Percentiles rank a stretch among this genome's conserved stretches.
Evolutionary conservation across 805 yeast species (phyloP).

Genomic region (Zygoascus bituminiphila): DNA sequence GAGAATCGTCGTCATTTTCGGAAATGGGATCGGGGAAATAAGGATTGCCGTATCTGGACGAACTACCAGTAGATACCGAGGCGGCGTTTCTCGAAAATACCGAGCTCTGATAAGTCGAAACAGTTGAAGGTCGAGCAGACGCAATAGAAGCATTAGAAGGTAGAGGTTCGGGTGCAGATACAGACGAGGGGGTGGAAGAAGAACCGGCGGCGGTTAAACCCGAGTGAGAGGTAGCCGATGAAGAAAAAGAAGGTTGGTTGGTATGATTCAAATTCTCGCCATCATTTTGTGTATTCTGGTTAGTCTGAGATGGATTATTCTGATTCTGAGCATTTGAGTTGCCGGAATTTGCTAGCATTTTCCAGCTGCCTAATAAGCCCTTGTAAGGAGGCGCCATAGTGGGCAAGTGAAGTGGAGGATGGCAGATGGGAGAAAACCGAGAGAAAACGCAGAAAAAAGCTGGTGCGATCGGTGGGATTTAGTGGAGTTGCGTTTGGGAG

Average conservation of each 20-base stretch:
- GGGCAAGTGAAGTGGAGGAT: no score
- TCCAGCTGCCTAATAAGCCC: constrained; percentile 6
- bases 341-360: no score
- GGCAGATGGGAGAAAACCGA: no score
- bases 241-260: neutral
- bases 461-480: no score
- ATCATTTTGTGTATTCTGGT: neutral
- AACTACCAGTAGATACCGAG: constrained; percentile 8
- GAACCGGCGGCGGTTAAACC: no score
- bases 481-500: no score
- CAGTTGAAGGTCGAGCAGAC: constrained; percentile 11
- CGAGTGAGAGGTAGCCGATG: no score
- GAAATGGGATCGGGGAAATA: constrained; percentile 1
- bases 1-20: constrained; percentile 7
- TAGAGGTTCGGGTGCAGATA: neutral
- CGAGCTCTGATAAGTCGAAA: constrained; percentile 12
- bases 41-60: constrained; percentile 5
- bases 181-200: no score
- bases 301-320: no score
- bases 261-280: no score
- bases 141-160: constrained; percentile 9
- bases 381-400: constrained; percentile 4
- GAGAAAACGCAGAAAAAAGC: no score
- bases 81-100: constrained; percentile 14
- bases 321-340: no score